Conservation (phyloP, 176 grass and related monocot species). For the Poa pratensis region DNA sequence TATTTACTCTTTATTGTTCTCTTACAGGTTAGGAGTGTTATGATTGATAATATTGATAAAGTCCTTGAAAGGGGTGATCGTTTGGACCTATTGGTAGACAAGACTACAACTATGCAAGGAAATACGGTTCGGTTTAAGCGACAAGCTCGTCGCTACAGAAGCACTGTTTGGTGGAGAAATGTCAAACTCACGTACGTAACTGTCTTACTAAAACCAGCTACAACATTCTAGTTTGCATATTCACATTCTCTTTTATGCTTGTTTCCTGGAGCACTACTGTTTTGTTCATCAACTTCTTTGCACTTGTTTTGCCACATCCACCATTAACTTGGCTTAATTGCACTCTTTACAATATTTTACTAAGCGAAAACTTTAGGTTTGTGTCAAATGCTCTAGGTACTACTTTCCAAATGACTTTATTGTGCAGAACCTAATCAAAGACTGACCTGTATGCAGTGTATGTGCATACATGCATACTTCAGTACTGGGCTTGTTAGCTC, state of each 20-base stretch:
- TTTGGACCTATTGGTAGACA: constrained; percentile 89
- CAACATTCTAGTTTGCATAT: background rate
- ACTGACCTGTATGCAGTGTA: background rate
- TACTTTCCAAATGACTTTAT: background rate
- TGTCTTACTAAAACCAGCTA: background rate
- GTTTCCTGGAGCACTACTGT: background rate
- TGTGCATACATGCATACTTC: background rate
- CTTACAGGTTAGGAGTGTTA: constrained; percentile 89
- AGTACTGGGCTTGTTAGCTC: background rate
- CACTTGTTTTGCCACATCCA: background rate
- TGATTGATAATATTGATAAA: constrained; percentile 99
- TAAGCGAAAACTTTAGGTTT: background rate
- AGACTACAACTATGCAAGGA: constrained; percentile 94
- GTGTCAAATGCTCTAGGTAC: background rate
- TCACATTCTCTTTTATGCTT: background rate
- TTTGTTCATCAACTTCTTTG: constrained; percentile 22
- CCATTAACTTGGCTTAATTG: background rate
- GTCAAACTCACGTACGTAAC: constrained; percentile 84
- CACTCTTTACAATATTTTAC: background rate
- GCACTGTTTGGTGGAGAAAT: constrained; percentile 86
- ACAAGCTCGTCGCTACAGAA: constrained; percentile 92
- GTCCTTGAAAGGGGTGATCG: constrained; percentile 97
- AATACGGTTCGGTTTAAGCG: constrained; percentile 87
- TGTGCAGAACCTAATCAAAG: background rate
- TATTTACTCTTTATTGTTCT: constrained; percentile 25